Evolutionary conservation across 2,329 filamentous ascomycete species (phyloP).

Genomic region (Dactylellina drechsleri): DNA sequence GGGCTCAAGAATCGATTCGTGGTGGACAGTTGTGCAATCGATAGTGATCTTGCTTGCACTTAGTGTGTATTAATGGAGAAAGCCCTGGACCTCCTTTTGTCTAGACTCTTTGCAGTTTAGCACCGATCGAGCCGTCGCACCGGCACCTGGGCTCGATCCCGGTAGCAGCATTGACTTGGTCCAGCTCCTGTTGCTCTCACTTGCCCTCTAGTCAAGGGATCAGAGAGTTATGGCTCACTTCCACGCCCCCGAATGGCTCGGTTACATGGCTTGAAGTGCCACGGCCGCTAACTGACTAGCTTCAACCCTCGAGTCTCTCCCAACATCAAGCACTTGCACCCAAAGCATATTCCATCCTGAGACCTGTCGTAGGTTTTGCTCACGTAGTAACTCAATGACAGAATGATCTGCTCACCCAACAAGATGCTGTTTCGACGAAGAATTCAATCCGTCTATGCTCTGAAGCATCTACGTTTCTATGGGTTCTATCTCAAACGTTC

Average conservation of each 20-base stretch:
- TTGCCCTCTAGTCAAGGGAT: constrained; percentile 9
- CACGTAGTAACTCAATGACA: constrained; percentile 9
- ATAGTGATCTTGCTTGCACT: constrained; percentile 31
- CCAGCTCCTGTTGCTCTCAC: constrained; percentile 22
- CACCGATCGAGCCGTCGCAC: constrained; percentile 54
- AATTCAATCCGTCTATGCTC: background rate
- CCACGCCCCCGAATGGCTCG: constrained; percentile 49
- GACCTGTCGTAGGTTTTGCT: constrained; percentile 11
- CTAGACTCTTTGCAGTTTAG: constrained; percentile 51
- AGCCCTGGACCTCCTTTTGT: constrained; percentile 47
- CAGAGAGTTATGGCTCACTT: constrained; percentile 31
- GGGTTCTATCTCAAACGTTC: background rate
- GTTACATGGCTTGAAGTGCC: constrained; percentile 47
- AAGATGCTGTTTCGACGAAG: background rate
- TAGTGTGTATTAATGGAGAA: background rate
- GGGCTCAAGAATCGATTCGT: constrained; percentile 35
- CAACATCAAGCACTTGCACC: constrained; percentile 17
- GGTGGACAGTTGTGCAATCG: constrained; percentile 46
- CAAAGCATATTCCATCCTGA: constrained; percentile 17
- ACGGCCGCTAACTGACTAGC: constrained; percentile 52
- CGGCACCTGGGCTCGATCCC: constrained; percentile 50
- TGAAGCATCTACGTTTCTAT: background rate
- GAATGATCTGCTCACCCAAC: background rate
- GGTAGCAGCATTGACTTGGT: constrained; percentile 34
- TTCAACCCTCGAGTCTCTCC: constrained; percentile 22